Evolutionary conservation across 2,329 filamentous ascomycete species (phyloP), one percentile per base, ranked within the genome.

Genomic region (Penicillium janthinellum): DNA sequence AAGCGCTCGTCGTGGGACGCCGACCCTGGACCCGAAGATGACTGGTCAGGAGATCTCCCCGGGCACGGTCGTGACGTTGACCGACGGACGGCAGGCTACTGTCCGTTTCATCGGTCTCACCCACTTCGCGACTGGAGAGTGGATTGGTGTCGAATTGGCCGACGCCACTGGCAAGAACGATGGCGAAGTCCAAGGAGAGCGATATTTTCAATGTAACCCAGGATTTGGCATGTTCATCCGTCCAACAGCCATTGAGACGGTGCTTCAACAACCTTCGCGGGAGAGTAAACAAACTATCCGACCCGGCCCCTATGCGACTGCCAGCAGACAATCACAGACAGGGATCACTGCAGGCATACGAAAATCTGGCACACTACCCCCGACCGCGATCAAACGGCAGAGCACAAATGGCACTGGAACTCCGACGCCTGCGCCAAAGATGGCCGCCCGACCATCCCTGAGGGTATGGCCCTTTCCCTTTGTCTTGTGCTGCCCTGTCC

Each of bases 111-210:
- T 91, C 61, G 95, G 95, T 70, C 81, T 84, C 57, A 92, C 94
- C 39, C 81, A 85, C 68, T 96, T 98, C 77, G 88, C 92, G 59
- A 81, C 84, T 5, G 94, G 93, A 63, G 87, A 90, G 62, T 98
- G 93, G 92, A 83, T 97, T 60, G 94, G 94, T 64, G 86, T 98
- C 60, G 93, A 96, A 80, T 85, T 98, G 58, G 87, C 92, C 54
- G 89, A 91, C 49, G 82, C 88, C 55, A 86, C 84, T 20, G 94
- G 95, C 35, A 98, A 98, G 81, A 98, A 98, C 70, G 92, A 98
- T 82, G 94, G 94, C 65, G 89, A 90, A 57, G 91, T 98, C 49
- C 86, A 94, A 75, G 93, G 92, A 62, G 86, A 91, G 72, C 83
- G 91, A 20, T 98, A 98, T 74, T 98, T 96, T 69, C 87, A 93